A percentile compares a stretch with the other conserved stretches of the same genome.
Conservation (phyloP, 306 rosid genomes). For the Medicago arabica region DNA sequence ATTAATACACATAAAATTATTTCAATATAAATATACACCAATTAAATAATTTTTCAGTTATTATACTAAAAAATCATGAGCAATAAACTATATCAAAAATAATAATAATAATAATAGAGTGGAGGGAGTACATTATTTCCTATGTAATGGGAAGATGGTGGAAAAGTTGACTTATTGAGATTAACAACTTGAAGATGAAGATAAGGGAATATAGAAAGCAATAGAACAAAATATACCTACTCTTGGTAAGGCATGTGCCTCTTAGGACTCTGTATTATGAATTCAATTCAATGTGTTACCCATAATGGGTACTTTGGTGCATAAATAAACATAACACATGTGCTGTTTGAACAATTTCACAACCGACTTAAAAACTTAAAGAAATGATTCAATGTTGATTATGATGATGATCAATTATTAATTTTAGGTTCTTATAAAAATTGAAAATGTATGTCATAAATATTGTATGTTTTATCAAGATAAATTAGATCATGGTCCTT, state of each 20-base stretch:
- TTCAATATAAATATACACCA: too few species aligned
- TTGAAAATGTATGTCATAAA: too few species aligned
- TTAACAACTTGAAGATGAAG: not conserved
- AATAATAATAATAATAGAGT: not conserved
- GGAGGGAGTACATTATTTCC: not conserved
- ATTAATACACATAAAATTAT: too few species aligned
- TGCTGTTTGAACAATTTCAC: not conserved
- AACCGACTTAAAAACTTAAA: not conserved
- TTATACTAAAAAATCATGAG: too few species aligned
- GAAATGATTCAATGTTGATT: not conserved
- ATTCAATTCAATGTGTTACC: not conserved
- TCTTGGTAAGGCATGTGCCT: not conserved
- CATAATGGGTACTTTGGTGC: not conserved
- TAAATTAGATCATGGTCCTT: too few species aligned
- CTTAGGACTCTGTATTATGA: not conserved
- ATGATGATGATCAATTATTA: not conserved
- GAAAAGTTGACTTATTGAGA: not conserved
- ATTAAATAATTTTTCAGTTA: too few species aligned
- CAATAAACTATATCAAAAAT: too few species aligned
- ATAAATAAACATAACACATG: not conserved
- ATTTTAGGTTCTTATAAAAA: too few species aligned
- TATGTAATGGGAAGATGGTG: not conserved
- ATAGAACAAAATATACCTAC: not conserved
- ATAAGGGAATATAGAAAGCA: not conserved
- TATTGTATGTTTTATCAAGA: too few species aligned